Evolutionary conservation across 2,329 filamentous ascomycete species (phyloP), one percentile per base, ranked within the genome.

Genomic region (Trichocomaceae sp.): DNA sequence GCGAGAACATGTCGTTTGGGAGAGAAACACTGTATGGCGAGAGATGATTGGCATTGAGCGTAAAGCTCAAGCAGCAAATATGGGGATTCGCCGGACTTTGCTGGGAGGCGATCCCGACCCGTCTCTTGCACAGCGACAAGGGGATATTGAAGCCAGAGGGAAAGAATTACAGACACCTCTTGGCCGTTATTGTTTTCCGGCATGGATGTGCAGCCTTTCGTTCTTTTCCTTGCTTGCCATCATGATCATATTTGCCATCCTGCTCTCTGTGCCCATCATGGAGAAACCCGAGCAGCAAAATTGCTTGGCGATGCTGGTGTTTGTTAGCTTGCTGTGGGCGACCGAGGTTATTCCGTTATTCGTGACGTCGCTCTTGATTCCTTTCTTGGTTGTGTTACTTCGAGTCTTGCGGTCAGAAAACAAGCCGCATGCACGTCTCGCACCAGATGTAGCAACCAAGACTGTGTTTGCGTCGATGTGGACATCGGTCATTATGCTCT

Each of bases 41-140:
- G 93, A 99, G 64, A 93, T 99, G 83, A 99, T 99, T 68, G 93
- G 92, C 52, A 92, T 99, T 62, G 95, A 99, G 75, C 82, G 93
- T 20, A 91, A 95, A 67, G 90, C 90, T 1, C 92, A 97, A 72
- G 95, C 93, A 8, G 92, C 92, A 8, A 93, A 92, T 62, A 80
- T 99, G 60, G 93, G 93, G 42, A 77, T 88, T 50, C 75, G 83
- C 20, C 84, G 87, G 60, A 88, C 89, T 0, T 78, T 97, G 53
- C 81, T 97, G 2, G 91, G 91, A 4, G 81, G 83, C 23, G 86
- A 87, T 33, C 81, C 82, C 17, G 85, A 87, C 62, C 82, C 82
- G 26, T 77, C 81, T 7, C 83, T 84, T 52, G 83, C 85, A 46
- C 79, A 88, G 47, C 76, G 93, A 47, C 91, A 96, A 69, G 93